phyloP scores from a whole-genome alignment of 1,284 basidiomycete genomes.

The Ustilago hordei region DNA sequence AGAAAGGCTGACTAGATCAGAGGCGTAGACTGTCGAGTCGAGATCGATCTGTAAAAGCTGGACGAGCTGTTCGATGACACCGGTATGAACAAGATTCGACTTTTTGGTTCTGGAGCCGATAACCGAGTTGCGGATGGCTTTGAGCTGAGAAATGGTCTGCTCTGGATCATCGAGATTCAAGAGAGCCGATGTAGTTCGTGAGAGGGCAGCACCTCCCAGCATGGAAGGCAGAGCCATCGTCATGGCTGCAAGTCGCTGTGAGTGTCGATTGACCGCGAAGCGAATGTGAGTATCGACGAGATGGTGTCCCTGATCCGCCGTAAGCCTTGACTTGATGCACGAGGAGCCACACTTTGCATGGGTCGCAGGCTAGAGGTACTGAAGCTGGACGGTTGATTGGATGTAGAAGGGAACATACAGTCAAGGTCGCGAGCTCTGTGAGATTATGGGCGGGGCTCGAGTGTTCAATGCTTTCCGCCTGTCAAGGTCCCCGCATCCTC shows the following conservation, averaged over 20 bases:
- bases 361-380: neutral
- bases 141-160: conserved; percentile 41
- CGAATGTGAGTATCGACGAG: neutral
- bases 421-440: conserved; percentile 8
- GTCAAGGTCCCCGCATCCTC: conserved; percentile 15
- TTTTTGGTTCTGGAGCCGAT: conserved; percentile 55
- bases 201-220: conserved; percentile 7
- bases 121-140: conserved; percentile 49
- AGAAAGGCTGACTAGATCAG: conserved; percentile 43
- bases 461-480: conserved; percentile 1
- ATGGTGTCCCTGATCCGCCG: neutral
- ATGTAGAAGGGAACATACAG: neutral
- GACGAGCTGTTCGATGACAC: conserved; percentile 44
- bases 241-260: conserved; percentile 6
- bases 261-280: neutral
- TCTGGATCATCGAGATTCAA: conserved; percentile 43
- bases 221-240: conserved; percentile 30
- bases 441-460: neutral
- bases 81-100: conserved; percentile 44
- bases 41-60: conserved; percentile 42
- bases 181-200: conserved; percentile 9
- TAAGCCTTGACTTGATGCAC: neutral
- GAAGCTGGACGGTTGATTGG: neutral
- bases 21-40: conserved; percentile 23
- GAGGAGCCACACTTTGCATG: neutral